phyloP scores from a whole-genome alignment of 495 filamentous ascomycete genomes.

The Pseudomonodictys pantanalensis region DNA sequence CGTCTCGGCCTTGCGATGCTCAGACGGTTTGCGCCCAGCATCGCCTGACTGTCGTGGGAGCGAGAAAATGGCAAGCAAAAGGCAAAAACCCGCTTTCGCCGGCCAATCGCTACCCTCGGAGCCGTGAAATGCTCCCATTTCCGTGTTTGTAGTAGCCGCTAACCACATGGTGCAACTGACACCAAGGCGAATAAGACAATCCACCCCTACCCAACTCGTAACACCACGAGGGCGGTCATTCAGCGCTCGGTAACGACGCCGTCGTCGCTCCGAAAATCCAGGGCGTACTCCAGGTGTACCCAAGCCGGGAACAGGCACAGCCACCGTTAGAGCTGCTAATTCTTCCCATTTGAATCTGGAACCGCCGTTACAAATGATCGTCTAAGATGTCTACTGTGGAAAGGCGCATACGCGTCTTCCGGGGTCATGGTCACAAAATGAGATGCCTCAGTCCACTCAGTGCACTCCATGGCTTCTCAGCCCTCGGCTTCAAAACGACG shows the following conservation, averaged over 20 bases:
- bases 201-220: slow-evolving; percentile 10
- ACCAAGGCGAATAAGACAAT: slow-evolving; percentile 21
- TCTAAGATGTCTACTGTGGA: no score
- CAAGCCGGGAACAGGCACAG: slow-evolving; percentile 14
- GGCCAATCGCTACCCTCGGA: slow-evolving; percentile 7
- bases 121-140: slow-evolving; percentile 3
- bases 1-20: background rate
- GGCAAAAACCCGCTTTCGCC: background rate
- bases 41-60: slow-evolving; percentile 10
- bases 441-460: slow-evolving; percentile 13
- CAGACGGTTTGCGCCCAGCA: slow-evolving; percentile 4
- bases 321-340: slow-evolving; percentile 14
- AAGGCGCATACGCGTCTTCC: background rate
- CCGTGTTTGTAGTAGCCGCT: slow-evolving; percentile 23
- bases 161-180: slow-evolving; percentile 18
- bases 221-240: slow-evolving; percentile 14
- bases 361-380: slow-evolving; percentile 19
- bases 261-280: slow-evolving; percentile 11
- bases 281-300: slow-evolving; percentile 8
- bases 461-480: slow-evolving; percentile 4
- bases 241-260: slow-evolving; percentile 4
- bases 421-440: slow-evolving; percentile 3
- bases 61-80: background rate
- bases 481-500: slow-evolving; percentile 10
- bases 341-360: slow-evolving; percentile 18